These are phyloP conservation scores for Rhexocercosporidium sp. DNA, from an alignment of 2,329 filamentous ascomycete genomes.

Conservation along the genomic window DNA sequence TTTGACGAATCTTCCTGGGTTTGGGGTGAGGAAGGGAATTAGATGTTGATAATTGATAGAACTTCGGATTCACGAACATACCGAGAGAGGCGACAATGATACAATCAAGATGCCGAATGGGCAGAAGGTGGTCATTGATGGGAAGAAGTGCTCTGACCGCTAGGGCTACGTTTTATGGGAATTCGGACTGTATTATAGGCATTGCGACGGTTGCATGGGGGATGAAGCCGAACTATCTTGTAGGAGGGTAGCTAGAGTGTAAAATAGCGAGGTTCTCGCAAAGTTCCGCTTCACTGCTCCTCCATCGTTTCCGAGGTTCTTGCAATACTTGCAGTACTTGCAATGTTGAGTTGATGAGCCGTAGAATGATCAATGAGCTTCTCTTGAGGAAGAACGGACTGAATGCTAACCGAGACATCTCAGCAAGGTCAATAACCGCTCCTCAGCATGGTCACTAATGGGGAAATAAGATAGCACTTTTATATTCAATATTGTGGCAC, in stretches of 20 bases:
- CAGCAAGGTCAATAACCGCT: too few species aligned
- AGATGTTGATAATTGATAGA: conserved; percentile 55
- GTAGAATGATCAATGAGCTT: too few species aligned
- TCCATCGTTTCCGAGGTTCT: not conserved
- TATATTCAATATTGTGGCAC: too few species aligned
- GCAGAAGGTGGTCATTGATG: conserved; percentile 42
- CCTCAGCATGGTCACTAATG: too few species aligned
- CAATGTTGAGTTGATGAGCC: too few species aligned
- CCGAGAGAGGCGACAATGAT: conserved; percentile 92
- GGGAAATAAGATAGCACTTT: too few species aligned
- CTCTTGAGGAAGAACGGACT: too few species aligned
- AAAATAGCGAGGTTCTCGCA: not conserved
- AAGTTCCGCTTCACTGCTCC: not conserved
- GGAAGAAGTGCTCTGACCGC: conserved; percentile 39
- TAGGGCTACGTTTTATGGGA: not conserved
- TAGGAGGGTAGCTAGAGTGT: conserved; percentile 1
- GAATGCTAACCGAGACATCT: too few species aligned
- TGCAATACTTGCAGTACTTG: too few species aligned
- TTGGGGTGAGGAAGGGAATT: not conserved
- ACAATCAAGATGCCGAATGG: conserved; percentile 69
- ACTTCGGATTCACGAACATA: conserved; percentile 87
- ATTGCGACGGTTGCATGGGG: conserved; percentile 1
- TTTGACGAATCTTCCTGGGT: not conserved
- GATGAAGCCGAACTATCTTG: too few species aligned
- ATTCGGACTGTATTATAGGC: conserved; percentile 6